Evolutionary conservation across 2,329 filamentous ascomycete genomes (phyloP).

Genomic region (Alternaria consortialis): DNA sequence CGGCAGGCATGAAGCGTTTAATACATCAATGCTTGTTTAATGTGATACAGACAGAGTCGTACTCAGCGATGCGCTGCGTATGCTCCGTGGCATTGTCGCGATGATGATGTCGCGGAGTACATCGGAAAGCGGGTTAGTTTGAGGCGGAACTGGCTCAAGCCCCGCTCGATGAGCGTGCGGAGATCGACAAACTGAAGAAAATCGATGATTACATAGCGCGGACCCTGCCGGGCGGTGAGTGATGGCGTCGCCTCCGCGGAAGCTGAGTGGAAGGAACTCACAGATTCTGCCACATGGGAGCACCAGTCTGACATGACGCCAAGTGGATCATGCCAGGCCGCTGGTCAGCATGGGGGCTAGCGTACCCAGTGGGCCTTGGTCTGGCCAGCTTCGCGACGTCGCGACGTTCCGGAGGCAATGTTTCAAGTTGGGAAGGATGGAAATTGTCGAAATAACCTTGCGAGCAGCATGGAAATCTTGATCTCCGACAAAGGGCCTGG

Average conservation of each 20-base stretch:
- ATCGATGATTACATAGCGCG: slow-evolving; percentile 33
- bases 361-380: slow-evolving; percentile 17
- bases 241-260: slow-evolving; percentile 2
- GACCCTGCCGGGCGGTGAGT: slow-evolving; percentile 33
- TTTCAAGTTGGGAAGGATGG: slow-evolving; percentile 30
- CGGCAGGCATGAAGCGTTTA: slow-evolving; percentile 16
- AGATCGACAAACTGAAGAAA: slow-evolving; percentile 37
- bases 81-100: slow-evolving; percentile 25
- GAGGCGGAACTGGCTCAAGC: slow-evolving; percentile 21
- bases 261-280: slow-evolving; percentile 26
- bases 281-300: slow-evolving; percentile 39
- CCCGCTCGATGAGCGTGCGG: slow-evolving; percentile 19
- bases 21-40: slow-evolving; percentile 1
- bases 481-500: not conserved
- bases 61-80: slow-evolving; percentile 15
- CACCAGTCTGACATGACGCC: slow-evolving; percentile 27
- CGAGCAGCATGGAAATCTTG: slow-evolving; percentile 13
- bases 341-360: slow-evolving; percentile 34
- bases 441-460: slow-evolving; percentile 10
- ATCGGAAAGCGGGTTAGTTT: slow-evolving; percentile 27
- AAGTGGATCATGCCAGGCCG: slow-evolving; percentile 34
- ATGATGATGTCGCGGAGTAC: slow-evolving; percentile 21
- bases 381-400: slow-evolving; percentile 29
- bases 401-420: slow-evolving; percentile 18
- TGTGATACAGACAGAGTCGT: slow-evolving; percentile 27